Evolutionary conservation across 2,329 filamentous ascomycete species (phyloP).

Genomic region (Fusarium sp.): DNA sequence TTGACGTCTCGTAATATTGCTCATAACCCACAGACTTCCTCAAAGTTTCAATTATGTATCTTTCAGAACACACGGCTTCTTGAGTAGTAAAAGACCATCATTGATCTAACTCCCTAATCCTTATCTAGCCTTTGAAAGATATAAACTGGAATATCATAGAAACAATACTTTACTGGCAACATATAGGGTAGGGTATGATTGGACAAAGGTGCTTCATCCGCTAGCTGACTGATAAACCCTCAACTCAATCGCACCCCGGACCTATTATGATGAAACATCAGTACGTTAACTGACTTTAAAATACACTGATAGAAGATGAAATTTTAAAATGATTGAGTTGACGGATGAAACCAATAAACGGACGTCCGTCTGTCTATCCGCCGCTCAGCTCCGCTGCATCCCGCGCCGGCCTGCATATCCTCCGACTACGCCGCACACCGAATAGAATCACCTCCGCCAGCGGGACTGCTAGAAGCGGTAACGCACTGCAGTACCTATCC

Average conservation of each 20-base stretch:
- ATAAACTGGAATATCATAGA: neutral
- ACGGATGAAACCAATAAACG: constrained; percentile 5
- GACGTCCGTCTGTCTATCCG: constrained; percentile 2
- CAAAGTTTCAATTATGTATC: no score
- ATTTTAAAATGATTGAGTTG: neutral
- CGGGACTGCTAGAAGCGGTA: constrained; percentile 44
- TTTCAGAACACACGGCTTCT: accelerated
- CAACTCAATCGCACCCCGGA: neutral
- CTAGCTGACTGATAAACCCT: neutral
- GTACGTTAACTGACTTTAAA: neutral
- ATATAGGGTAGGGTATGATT: neutral
- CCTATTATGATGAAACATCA: neutral
- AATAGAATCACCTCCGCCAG: constrained; percentile 14
- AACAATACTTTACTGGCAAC: no score
- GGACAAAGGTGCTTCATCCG: no score
- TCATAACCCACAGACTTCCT: no score
- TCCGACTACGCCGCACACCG: constrained; percentile 17
- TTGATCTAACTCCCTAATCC: accelerated
- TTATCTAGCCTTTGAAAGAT: neutral
- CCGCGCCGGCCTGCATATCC: constrained; percentile 29
- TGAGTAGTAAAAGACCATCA: neutral
- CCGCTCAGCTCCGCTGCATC: constrained; percentile 27
- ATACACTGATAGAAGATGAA: neutral
- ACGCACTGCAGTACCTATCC: constrained; percentile 1
- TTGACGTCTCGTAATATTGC: neutral